Conservation (phyloP, 768 basidiomycete species). For the Lepiota brunneoincarnata region DNA sequence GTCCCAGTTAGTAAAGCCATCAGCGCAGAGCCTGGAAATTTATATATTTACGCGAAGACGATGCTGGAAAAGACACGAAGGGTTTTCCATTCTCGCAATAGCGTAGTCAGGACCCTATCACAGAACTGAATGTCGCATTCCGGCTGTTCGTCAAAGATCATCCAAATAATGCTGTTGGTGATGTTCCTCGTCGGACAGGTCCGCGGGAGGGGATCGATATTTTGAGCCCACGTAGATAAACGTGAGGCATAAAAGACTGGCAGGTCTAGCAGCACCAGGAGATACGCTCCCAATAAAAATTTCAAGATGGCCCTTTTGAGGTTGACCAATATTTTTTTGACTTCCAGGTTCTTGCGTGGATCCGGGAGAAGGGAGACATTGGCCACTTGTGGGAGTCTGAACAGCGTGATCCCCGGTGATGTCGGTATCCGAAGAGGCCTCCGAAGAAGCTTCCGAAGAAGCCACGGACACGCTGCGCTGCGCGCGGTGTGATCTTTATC, state of each 20-base stretch:
- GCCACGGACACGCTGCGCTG: no score
- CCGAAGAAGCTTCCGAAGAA: not conserved
- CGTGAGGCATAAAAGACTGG: constrained; percentile 7
- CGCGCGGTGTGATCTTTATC: not conserved
- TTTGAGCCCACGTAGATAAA: not conserved
- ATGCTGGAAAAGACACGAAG: constrained; percentile 2
- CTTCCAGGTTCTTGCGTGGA: no score
- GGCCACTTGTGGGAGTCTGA: no score
- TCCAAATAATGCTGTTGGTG: not conserved
- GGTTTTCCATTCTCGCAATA: constrained; percentile 3
- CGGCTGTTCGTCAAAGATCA: not conserved
- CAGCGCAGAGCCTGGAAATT: not conserved
- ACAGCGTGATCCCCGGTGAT: no score
- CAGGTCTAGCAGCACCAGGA: constrained; percentile 4
- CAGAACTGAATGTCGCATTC: constrained; percentile 2
- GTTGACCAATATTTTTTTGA: not conserved
- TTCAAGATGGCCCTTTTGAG: not conserved
- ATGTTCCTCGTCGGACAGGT: not conserved
- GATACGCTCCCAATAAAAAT: not conserved
- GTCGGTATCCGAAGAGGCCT: no score
- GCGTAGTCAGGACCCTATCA: not conserved
- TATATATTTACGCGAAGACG: constrained; percentile 1
- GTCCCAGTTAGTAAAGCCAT: not conserved
- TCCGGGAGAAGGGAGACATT: no score
- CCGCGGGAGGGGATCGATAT: not conserved